A percentile compares a stretch with the other conserved stretches of the same genome.
phyloP scores from a whole-genome alignment of 2,329 filamentous ascomycete genomes.

The Cordyceps javanica region DNA sequence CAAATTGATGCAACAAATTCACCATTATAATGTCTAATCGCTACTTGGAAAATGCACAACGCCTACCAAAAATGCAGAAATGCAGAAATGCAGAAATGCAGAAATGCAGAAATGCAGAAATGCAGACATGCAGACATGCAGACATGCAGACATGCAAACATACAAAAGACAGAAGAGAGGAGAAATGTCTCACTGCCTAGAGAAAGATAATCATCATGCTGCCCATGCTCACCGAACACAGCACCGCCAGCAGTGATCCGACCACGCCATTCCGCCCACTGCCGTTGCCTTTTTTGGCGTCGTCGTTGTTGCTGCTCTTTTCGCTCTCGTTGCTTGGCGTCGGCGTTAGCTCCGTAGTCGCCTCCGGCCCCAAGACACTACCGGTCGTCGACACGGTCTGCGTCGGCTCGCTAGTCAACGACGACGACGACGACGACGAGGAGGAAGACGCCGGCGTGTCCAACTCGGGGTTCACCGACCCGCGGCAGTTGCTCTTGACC shows the following conservation, averaged over 20 bases:
- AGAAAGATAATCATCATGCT: background rate
- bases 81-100: too few relatives aligned
- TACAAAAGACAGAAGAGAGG: background rate
- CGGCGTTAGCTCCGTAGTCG: slow-evolving; percentile 16
- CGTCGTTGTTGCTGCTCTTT: background rate
- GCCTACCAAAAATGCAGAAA: too few relatives aligned
- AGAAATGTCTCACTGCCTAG: background rate
- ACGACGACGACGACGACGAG: slow-evolving; percentile 1
- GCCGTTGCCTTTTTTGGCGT: background rate
- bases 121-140: too few relatives aligned
- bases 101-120: too few relatives aligned
- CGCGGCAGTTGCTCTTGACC: slow-evolving; percentile 30
- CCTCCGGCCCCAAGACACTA: too few relatives aligned
- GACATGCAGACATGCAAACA: too few relatives aligned
- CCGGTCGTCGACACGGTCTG: background rate
- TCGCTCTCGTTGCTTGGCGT: slow-evolving; percentile 13
- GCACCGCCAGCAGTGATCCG: background rate
- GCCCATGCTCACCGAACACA: background rate
- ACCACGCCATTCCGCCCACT: background rate
- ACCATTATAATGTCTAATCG: too few relatives aligned
- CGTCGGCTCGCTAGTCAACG: background rate
- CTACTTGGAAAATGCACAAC: too few relatives aligned
- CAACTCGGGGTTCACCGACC: too few relatives aligned
- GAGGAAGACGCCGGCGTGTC: too few relatives aligned
- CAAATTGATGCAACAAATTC: too few relatives aligned